Base-by-base conservation (phyloP, 352 stramenopile species). In the Aphanomyces invadans region DNA sequence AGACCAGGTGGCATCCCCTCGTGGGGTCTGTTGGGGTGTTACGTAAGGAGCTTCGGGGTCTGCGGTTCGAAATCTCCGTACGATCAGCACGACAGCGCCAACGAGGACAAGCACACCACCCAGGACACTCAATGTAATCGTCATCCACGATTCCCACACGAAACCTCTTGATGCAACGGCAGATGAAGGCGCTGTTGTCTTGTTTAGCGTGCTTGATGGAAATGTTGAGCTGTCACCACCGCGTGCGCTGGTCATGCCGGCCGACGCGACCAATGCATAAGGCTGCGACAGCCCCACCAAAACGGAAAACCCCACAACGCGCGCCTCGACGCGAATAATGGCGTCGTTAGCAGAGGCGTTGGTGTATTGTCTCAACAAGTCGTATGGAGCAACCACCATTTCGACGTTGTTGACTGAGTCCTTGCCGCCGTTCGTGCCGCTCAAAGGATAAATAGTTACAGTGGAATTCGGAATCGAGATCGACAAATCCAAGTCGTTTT, bases 371-470 rank as follows among this genome's bases (percentile, higher is more conserved):
- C 87, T 45, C 23, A 92, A 72, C 28, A 88, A 73, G 49, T 72
- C 60, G 62, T 92, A 91, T 31, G 78, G 80, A 10, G 91, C 82
- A 28, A 83, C 73, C 21, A 92, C 84, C 80, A 92, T 88, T 64
- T 92, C 84, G 23, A 92, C 79, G 65, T 92, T 92, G 74, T 92
- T 92, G n/a, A 79, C 76, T 26, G 75, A 72, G 67, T 92, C 84
- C 19, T 73, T 73, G 3, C 77, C 85, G 26, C 51, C 70, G 26
- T 74, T 76, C 32, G 76, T 70, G 4, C 81, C 77, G 12, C 78
- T 90, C 33, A 90, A 65, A 12, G 84, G 79, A 26, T 76, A 74
- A 65, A 92, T 91, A 15, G 69, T 73, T 62, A 75, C 69, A n/a
- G 73, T 74, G 25, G 32, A 56, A 17, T 75, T 68, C 45, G 77